Percentiles rank a stretch among this genome's conserved stretches.
Evolutionary conservation across 768 basidiomycete species (phyloP).

Genomic region (Heimioporus sp.): DNA sequence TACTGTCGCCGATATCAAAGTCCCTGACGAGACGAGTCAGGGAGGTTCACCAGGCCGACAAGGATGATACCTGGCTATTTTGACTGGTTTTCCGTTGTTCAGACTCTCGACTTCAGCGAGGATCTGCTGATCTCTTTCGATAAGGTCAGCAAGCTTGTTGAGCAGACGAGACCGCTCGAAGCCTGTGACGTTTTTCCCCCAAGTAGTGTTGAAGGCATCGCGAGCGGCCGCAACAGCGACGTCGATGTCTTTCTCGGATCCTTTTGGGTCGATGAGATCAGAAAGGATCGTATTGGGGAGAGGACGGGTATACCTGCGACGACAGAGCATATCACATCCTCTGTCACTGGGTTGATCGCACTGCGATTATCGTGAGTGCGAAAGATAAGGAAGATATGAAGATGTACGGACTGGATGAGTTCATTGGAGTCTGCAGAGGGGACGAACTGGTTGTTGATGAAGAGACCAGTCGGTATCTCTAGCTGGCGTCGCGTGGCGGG

Average conservation of each 20-base stretch:
- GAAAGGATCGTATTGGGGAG: neutral
- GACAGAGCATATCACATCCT: conserved; percentile 67
- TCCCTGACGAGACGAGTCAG: conserved; percentile 45
- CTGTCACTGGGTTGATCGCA: conserved; percentile 80
- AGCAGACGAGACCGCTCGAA: conserved; percentile 78
- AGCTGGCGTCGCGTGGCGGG: conserved; percentile 48
- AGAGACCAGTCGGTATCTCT: conserved; percentile 76
- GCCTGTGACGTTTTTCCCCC: conserved; percentile 88
- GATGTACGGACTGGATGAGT: conserved; percentile 52
- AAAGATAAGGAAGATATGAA: conserved; percentile 4
- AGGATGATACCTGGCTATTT: conserved; percentile 49
- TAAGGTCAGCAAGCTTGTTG: conserved; percentile 85
- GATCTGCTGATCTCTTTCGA: conserved; percentile 79
- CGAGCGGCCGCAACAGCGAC: conserved; percentile 81
- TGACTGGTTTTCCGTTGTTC: conserved; percentile 92
- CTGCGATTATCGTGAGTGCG: conserved; percentile 35
- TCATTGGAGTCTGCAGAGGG: conserved; percentile 68
- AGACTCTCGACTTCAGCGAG: conserved; percentile 83
- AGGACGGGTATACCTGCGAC: conserved; percentile 46
- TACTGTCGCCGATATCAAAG: conserved; percentile 75
- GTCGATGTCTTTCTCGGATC: conserved; percentile 76
- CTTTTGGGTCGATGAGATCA: conserved; percentile 32
- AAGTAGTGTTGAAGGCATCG: conserved; percentile 77
- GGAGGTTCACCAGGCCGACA: conserved; percentile 13
- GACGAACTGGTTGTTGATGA: conserved; percentile 90